Percentiles rank a stretch among this genome's conserved stretches.
These are phyloP conservation scores for Phaseolus coccineus DNA, from an alignment of 331 rosid species.

Conservation along the genomic window DNA sequence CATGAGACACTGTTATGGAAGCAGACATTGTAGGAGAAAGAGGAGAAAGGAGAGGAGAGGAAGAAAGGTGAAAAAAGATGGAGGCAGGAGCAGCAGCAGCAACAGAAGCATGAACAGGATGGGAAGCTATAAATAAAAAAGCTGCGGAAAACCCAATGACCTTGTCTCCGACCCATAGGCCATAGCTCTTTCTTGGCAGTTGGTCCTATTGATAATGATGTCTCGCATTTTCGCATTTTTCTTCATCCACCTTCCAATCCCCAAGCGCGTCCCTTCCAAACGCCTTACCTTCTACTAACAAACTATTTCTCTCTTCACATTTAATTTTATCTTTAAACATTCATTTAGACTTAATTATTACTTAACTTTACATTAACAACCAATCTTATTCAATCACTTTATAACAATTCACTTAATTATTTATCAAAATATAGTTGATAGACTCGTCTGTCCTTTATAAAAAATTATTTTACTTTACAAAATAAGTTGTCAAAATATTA, in stretches of 20 bases:
- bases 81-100: conserved; percentile 4
- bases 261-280: conserved; percentile 39
- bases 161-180: conserved; percentile 41
- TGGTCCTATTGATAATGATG: conserved; percentile 58
- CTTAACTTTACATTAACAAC: no score
- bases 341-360: no score
- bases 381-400: no score
- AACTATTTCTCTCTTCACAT: background rate
- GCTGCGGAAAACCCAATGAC: conserved; percentile 51
- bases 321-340: background rate
- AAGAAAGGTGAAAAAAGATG: background rate
- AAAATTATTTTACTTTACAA: no score
- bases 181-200: conserved; percentile 48
- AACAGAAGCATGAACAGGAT: conserved; percentile 36
- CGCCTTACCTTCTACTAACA: background rate
- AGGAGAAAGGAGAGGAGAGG: background rate
- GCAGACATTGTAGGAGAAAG: conserved; percentile 21
- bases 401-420: no score
- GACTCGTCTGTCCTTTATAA: no score
- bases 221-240: background rate
- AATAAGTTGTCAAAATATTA: no score
- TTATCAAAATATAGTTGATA: no score
- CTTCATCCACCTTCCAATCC: background rate
- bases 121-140: conserved; percentile 37
- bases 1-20: conserved; percentile 20